These are phyloP conservation scores for Zancudomyces culisetae DNA, from an alignment of 371 early-diverging fungal genomes.

Conservation along the genomic window DNA sequence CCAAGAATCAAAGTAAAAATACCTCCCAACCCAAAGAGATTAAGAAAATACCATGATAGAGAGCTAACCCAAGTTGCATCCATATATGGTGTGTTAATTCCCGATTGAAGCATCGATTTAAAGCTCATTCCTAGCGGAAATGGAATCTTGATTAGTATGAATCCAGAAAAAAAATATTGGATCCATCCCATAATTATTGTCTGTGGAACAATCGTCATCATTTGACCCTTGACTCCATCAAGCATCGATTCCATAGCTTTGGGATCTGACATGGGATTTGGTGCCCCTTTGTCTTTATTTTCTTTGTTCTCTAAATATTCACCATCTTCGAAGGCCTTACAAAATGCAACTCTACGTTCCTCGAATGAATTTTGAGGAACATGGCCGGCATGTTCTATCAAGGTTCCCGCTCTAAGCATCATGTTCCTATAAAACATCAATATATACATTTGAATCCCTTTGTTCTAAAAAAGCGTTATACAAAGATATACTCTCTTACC, in stretches of 20 bases:
- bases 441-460: background rate
- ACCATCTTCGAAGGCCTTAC: constrained; percentile 61
- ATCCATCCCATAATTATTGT: constrained; percentile 96
- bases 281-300: constrained; percentile 27
- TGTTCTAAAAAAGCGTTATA: constrained; percentile 40
- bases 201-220: constrained; percentile 90
- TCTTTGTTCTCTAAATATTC: constrained; percentile 54
- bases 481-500: constrained; percentile 58
- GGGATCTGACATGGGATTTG: constrained; percentile 81
- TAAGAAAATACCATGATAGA: constrained; percentile 93
- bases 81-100: constrained; percentile 89
- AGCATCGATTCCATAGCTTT: constrained; percentile 87
- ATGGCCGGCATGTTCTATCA: constrained; percentile 5
- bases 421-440: background rate
- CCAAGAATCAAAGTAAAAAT: constrained; percentile 83
- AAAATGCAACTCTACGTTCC: constrained; percentile 43
- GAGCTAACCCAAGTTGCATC: constrained; percentile 95
- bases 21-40: constrained; percentile 83
- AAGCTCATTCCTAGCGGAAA: constrained; percentile 91
- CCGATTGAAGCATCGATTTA: constrained; percentile 91
- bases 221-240: constrained; percentile 92
- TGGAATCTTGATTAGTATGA: constrained; percentile 83
- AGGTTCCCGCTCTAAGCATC: background rate
- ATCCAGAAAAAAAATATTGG: constrained; percentile 93
- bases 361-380: constrained; percentile 53